These are phyloP conservation scores for Blastocystis sp. DNA, from an alignment of 352 stramenopile species.

Conservation along the genomic window DNA sequence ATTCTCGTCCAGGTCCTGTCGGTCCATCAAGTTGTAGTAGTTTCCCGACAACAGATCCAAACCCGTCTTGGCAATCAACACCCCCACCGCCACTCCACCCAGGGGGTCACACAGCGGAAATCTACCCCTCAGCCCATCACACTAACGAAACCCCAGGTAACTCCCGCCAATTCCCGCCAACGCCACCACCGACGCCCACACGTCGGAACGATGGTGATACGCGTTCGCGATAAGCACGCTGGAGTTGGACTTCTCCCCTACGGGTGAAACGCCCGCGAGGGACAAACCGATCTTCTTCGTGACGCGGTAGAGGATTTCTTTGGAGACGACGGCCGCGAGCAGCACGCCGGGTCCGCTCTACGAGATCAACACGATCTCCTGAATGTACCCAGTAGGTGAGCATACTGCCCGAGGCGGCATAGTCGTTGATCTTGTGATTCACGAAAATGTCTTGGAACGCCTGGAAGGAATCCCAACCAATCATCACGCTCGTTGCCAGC, in stretches of 20 bases:
- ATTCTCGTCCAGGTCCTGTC: constrained; percentile 45
- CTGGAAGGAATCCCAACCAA: constrained; percentile 28
- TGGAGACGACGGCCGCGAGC: constrained; percentile 9
- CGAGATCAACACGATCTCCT: background rate
- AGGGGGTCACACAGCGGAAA: constrained; percentile 18
- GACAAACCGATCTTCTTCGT: constrained; percentile 37
- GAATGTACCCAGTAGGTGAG: constrained; percentile 5
- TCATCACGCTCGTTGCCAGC: constrained; percentile 16
- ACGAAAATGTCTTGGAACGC: constrained; percentile 25
- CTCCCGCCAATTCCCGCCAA: constrained; percentile 30
- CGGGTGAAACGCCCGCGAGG: background rate
- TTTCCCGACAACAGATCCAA: constrained; percentile 37
- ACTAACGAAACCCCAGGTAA: background rate
- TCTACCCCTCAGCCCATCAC: background rate
- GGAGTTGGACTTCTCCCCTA: constrained; percentile 17
- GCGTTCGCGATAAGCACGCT: constrained; percentile 54
- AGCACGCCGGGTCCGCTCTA: constrained; percentile 59
- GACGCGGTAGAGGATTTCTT: constrained; percentile 50
- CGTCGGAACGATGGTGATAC: constrained; percentile 59
- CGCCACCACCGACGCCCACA: constrained; percentile 44
- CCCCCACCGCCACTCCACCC: constrained; percentile 45
- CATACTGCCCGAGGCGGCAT: background rate
- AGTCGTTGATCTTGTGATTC: constrained; percentile 36
- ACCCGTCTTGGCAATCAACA: constrained; percentile 55
- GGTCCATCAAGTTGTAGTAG: constrained; percentile 65